These are phyloP conservation scores for Agaricus blazei DNA, from an alignment of 768 basidiomycete species.

Conservation along the genomic window DNA sequence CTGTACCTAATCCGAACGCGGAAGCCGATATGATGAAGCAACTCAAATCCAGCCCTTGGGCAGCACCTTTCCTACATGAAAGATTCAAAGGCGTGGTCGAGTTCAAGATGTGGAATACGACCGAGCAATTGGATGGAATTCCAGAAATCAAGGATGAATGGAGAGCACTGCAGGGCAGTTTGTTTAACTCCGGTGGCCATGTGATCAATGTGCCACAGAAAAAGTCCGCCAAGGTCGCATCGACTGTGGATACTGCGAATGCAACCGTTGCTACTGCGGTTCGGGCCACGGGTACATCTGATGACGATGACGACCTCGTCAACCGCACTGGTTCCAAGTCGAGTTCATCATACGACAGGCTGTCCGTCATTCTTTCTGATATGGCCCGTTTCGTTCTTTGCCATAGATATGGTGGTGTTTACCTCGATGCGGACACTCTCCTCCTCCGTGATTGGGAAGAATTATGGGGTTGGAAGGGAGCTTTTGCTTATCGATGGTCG, in stretches of 20 bases:
- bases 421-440: constrained; percentile 91
- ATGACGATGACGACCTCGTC: constrained; percentile 45
- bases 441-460: constrained; percentile 96
- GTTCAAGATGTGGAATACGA: constrained; percentile 97
- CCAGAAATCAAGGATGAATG: constrained; percentile 87
- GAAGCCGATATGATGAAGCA: constrained; percentile 77
- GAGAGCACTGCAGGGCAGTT: constrained; percentile 60
- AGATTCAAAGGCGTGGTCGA: constrained; percentile 85
- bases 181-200: constrained; percentile 87
- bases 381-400: constrained; percentile 96
- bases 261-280: constrained; percentile 42
- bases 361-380: constrained; percentile 90
- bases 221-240: constrained; percentile 22
- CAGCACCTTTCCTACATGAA: constrained; percentile 84
- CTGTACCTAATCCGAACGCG: constrained; percentile 75
- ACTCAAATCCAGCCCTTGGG: constrained; percentile 82
- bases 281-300: constrained; percentile 1
- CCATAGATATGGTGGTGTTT: constrained; percentile 91
- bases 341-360: constrained; percentile 79
- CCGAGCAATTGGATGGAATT: constrained; percentile 86
- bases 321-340: constrained; percentile 90
- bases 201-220: constrained; percentile 57
- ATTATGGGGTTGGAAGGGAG: constrained; percentile 91
- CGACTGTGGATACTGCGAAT: constrained; percentile 15
- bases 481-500: constrained; percentile 96